These are phyloP conservation scores for Parmelia sp. DNA, from an alignment of 495 filamentous ascomycete genomes.

Conservation along the genomic window DNA sequence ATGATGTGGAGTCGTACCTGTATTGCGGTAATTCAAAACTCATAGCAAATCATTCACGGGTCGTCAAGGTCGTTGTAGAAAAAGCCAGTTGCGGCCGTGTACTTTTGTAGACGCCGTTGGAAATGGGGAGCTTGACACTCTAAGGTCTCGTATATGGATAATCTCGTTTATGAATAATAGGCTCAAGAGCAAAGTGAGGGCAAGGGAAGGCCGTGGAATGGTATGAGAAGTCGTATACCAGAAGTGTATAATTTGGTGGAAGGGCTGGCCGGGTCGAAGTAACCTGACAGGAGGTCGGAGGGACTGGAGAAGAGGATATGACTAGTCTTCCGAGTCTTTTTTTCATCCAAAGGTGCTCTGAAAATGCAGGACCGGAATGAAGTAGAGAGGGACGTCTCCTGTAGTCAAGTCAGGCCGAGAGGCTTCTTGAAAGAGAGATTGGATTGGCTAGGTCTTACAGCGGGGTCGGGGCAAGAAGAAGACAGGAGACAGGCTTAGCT, in stretches of 20 bases:
- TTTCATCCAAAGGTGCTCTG: not conserved
- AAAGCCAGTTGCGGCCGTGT: not conserved
- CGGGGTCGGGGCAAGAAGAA: not conserved
- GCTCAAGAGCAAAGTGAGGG: not conserved
- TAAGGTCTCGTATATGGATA: not conserved
- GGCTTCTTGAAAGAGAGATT: not conserved
- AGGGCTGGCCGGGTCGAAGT: not conserved
- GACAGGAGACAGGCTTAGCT: not conserved
- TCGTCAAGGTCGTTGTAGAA: not conserved
- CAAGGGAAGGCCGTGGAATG: not conserved
- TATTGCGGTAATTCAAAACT: conserved; percentile 68
- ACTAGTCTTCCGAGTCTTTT: not conserved
- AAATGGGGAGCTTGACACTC: not conserved
- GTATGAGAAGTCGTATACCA: too few relatives aligned
- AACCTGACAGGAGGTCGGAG: not conserved
- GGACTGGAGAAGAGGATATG: not conserved
- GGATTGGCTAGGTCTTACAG: not conserved
- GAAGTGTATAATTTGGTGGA: not conserved
- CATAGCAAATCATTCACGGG: conserved; percentile 40
- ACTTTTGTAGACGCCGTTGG: not conserved
- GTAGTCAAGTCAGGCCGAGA: not conserved
- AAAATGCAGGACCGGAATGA: not conserved
- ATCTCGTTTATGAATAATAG: not conserved
- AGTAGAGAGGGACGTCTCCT: not conserved
- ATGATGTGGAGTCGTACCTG: conserved; percentile 49